Conservation (phyloP, 106 monocot genomes). For the Alisma plantagoaquatica region DNA sequence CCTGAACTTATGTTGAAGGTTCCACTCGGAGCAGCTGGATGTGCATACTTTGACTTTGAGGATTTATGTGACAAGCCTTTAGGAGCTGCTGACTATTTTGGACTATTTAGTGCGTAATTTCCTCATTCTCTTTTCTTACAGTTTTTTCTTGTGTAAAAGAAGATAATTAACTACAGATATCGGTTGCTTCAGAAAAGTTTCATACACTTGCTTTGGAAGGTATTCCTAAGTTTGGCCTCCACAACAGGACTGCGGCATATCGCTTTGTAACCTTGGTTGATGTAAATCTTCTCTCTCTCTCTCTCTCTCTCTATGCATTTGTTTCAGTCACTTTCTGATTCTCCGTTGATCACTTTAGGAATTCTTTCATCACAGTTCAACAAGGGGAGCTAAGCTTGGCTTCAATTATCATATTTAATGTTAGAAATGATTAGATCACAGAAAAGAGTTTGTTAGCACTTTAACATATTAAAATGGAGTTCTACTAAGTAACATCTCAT, state of each 20-base stretch:
- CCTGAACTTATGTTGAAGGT: too few species aligned
- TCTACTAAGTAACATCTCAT: too few species aligned
- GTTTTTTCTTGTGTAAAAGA: not conserved
- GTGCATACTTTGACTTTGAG: constrained; percentile 92
- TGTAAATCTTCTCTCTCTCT: too few species aligned
- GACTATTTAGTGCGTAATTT: constrained; percentile 72
- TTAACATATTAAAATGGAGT: too few species aligned
- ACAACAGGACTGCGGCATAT: constrained; percentile 81
- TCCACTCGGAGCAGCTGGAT: constrained; percentile 73
- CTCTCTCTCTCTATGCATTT: too few species aligned
- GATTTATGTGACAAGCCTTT: constrained; percentile 89
- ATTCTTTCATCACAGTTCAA: too few species aligned
- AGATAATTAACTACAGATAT: not conserved
- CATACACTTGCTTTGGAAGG: constrained; percentile 92
- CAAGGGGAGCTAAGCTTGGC: too few species aligned
- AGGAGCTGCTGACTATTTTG: constrained; percentile 96
- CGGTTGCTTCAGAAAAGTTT: constrained; percentile 57
- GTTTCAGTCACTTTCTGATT: too few species aligned
- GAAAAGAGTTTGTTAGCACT: too few species aligned
- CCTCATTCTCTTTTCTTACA: not conserved
- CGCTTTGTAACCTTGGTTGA: constrained; percentile 93
- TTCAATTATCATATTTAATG: too few species aligned
- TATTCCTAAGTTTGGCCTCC: constrained; percentile 65
- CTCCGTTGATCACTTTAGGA: too few species aligned
- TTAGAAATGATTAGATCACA: too few species aligned